Evolutionary conservation across 2,329 filamentous ascomycete genomes (phyloP).

Genomic region (Coniochaeta sp.): DNA sequence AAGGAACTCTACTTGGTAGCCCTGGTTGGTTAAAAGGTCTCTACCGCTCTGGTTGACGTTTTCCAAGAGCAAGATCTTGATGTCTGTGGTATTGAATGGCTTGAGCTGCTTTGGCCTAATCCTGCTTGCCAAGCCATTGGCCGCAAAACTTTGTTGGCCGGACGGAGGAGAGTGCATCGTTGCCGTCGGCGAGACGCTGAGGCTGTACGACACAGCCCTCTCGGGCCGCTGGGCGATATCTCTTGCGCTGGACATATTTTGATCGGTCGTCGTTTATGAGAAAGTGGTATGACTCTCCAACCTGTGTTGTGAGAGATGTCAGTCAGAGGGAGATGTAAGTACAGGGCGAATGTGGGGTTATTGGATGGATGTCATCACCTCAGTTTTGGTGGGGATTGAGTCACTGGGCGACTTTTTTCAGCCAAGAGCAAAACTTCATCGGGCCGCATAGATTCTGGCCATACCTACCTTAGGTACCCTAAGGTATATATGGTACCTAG

Average conservation of each 20-base stretch:
- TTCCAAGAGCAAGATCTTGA: conserved; percentile 92
- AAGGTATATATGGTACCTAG: too few species aligned
- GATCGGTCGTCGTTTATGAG: conserved; percentile 11
- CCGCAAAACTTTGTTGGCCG: conserved; percentile 39
- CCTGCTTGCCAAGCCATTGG: conserved; percentile 31
- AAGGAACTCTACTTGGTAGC: conserved; percentile 89
- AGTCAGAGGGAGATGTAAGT: background rate
- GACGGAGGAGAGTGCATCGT: conserved; percentile 68
- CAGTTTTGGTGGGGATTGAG: conserved; percentile 12
- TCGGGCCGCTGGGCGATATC: conserved; percentile 37
- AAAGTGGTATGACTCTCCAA: conserved; percentile 3
- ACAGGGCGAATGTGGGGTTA: conserved; percentile 5
- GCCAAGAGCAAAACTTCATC: background rate
- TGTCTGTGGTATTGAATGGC: conserved; percentile 90
- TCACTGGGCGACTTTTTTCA: background rate
- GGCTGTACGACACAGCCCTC: conserved; percentile 45
- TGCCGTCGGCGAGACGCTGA: conserved; percentile 64
- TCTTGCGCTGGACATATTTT: conserved; percentile 16
- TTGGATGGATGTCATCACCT: conserved; percentile 9
- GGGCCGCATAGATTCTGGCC: background rate
- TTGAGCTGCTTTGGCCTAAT: conserved; percentile 68
- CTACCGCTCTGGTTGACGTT: conserved; percentile 90
- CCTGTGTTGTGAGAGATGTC: background rate
- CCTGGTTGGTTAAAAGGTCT: conserved; percentile 74
- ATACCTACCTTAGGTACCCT: too few species aligned